Base-by-base conservation (phyloP, 257 asterid species). In the Linaria vulgaris region DNA sequence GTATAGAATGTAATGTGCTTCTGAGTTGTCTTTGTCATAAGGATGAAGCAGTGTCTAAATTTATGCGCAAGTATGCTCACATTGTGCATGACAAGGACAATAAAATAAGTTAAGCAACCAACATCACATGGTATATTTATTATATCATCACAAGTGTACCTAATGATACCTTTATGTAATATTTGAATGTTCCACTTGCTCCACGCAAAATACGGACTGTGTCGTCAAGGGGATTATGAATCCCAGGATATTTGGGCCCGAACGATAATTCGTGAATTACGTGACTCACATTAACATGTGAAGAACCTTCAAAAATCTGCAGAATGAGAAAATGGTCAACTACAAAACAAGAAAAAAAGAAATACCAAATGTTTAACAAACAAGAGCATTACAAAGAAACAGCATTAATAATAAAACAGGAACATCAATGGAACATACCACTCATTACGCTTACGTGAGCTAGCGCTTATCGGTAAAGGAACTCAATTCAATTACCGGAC, bases 161-260 rank as follows among this genome's bases (percentile, higher is more conserved):
- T 57, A 61, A 59, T 45, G 80, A 41, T 70, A 92, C 99, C 97
- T 94, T 94, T 68, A 94, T 90, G 78, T 94, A 94, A 76, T 94
- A 94, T 80, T 94, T 94, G 86, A 94, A 94, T 66, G 99, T 89
- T 73, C 99, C 97, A 73, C 97, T 90, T 34, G 95, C 65, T 63
- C 75, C 95, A 57, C 62, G 97, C 86, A 94, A 79, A 65, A 82
- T 90, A 61, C 99, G 82, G 52, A 39, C 52, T 9, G 95, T 90
- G 81, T 78, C 99, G 77, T 94, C 99, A 61, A 94, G 97, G 63
- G 99, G 99, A 73, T 94, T 94, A 75, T 90, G 96, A 65, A 88
- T 79, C 52, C 99, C 97, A 53, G 99, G 99, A 78, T 94, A 94
- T 76, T 85, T 82, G 60, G 99, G 97, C 66, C 99, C 99, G 78